These are phyloP conservation scores for Westerdykella ornata DNA, from an alignment of 2,329 filamentous ascomycete genomes.

Conservation along the genomic window DNA sequence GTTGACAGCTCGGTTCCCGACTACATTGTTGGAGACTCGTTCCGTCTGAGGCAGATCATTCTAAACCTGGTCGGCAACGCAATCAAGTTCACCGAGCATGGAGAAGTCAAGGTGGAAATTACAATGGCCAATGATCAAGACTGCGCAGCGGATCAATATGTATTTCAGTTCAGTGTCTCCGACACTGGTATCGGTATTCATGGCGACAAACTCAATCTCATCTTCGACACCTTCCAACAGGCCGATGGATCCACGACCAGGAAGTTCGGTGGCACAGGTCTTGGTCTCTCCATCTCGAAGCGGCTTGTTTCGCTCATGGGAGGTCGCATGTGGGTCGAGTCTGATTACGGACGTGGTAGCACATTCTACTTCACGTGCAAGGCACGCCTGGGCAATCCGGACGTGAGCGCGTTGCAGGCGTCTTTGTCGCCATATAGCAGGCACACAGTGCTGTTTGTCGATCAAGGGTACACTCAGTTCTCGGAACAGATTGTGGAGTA, in stretches of 20 bases:
- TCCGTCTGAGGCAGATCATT: constrained; percentile 93
- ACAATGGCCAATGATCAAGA: constrained; percentile 60
- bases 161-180: constrained; percentile 90
- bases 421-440: constrained; percentile 85
- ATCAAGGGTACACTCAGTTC: constrained; percentile 75
- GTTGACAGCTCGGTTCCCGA: constrained; percentile 91
- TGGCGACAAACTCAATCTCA: constrained; percentile 88
- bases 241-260: constrained; percentile 94
- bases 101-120: constrained; percentile 93
- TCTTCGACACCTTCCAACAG: constrained; percentile 98
- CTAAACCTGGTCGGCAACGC: constrained; percentile 96
- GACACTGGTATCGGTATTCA: constrained; percentile 97
- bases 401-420: constrained; percentile 69
- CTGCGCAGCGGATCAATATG: constrained; percentile 69
- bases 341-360: constrained; percentile 83
- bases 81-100: constrained; percentile 97
- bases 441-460: constrained; percentile 89
- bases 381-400: constrained; percentile 75
- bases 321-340: constrained; percentile 92
- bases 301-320: constrained; percentile 93
- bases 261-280: constrained; percentile 90
- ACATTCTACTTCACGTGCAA: constrained; percentile 95
- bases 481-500: constrained; percentile 71
- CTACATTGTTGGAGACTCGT: constrained; percentile 92
- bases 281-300: constrained; percentile 92